phyloP scores from a whole-genome alignment of 2,329 filamentous ascomycete species.

The Exophiala viscosa region DNA sequence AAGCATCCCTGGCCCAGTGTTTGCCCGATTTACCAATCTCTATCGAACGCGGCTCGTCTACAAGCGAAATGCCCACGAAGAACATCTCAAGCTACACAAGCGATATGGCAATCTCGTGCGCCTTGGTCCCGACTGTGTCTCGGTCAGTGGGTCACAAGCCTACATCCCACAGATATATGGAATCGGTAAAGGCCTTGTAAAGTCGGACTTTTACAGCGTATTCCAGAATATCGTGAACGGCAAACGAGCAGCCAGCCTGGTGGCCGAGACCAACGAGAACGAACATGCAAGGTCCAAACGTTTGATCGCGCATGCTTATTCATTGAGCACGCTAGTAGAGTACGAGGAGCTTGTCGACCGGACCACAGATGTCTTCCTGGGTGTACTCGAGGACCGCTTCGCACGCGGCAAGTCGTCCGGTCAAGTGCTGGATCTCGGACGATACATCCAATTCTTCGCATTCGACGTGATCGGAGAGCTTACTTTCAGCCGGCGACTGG shows the following conservation, averaged over 20 bases:
- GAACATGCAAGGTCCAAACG: constrained; percentile 42
- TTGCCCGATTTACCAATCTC: constrained; percentile 30
- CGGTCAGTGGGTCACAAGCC: constrained; percentile 21
- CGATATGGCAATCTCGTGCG: constrained; percentile 32
- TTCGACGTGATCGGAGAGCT: constrained; percentile 39
- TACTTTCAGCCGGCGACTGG: constrained; percentile 35
- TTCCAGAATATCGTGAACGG: constrained; percentile 33
- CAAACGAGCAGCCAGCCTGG: constrained; percentile 32
- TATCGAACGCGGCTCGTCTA: constrained; percentile 30
- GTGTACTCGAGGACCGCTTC: constrained; percentile 29
- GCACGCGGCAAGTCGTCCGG: background rate
- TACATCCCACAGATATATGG: constrained; percentile 28
- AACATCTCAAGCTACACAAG: constrained; percentile 27
- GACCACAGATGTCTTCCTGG: constrained; percentile 31
- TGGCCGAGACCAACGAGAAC: constrained; percentile 39
- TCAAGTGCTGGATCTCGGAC: constrained; percentile 28
- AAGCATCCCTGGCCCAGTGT: constrained; percentile 31
- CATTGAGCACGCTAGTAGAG: constrained; percentile 40
- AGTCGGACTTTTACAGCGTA: constrained; percentile 32
- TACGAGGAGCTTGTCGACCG: constrained; percentile 39
- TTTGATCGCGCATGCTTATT: constrained; percentile 39
- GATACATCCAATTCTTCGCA: constrained; percentile 36
- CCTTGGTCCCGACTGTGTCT: constrained; percentile 33
- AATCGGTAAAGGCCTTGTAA: constrained; percentile 24
- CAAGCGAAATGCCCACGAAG: constrained; percentile 26